Evolutionary conservation across 169 alveolate species (phyloP).

Genomic region (Cryptosporidium sp.): DNA sequence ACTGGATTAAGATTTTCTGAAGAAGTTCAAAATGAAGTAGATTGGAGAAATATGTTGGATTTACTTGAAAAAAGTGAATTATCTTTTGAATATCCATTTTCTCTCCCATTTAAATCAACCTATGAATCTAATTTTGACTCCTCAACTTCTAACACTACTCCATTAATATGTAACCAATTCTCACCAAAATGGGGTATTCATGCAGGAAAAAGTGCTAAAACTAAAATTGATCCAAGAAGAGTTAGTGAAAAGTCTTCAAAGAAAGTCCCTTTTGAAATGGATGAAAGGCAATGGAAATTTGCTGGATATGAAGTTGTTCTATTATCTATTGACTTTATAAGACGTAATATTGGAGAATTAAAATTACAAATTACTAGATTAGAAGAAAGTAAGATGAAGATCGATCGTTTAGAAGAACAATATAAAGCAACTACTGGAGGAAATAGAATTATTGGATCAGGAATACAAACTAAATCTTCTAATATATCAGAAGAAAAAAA

Average conservation of each 20-base stretch:
- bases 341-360: slow-evolving; percentile 40
- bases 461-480: background rate
- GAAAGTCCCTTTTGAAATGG: slow-evolving; percentile 41
- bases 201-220: slow-evolving; percentile 13
- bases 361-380: slow-evolving; percentile 15
- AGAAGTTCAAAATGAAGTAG: slow-evolving; percentile 39
- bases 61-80: slow-evolving; percentile 19
- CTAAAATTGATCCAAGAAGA: background rate
- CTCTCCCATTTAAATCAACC: background rate
- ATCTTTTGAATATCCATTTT: slow-evolving; percentile 40
- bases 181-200: slow-evolving; percentile 66
- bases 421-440: background rate
- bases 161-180: slow-evolving; percentile 9
- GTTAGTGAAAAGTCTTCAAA: slow-evolving; percentile 5
- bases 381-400: slow-evolving; percentile 40
- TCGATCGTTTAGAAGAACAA: background rate
- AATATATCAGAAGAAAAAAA: background rate
- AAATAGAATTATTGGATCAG: background rate
- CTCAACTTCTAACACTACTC: background rate
- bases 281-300: slow-evolving; percentile 53
- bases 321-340: slow-evolving; percentile 13
- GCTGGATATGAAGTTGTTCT: slow-evolving; percentile 34
- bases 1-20: slow-evolving; percentile 48
- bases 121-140: background rate
- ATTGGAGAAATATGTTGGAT: slow-evolving; percentile 45